Base-by-base conservation (phyloP, 1,284 basidiomycete genomes). In the Cryptococcus sp. region DNA sequence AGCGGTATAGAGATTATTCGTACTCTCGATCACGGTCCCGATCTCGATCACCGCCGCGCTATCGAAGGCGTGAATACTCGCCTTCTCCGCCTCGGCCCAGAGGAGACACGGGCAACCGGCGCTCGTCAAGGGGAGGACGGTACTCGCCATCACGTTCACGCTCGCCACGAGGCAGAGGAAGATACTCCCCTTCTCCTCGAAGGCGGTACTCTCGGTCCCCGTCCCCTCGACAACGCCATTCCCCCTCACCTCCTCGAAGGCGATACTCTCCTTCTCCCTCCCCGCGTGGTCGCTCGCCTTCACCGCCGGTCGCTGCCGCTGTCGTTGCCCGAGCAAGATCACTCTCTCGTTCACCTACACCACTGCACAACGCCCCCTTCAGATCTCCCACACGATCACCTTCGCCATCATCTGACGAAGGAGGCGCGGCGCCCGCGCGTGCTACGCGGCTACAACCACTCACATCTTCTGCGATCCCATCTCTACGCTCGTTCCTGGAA, bases 401-500 rank as follows among this genome's bases (percentile, higher is more conserved):
- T 23, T 69, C 71, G 1, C 68, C 69, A 17, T 64, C 71, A 3
- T 55, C 60, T 16, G 64, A 65, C 27, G 62, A 69, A 6, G 73
- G 74, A 42, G 82, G 83, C 40, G 77, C 79, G 57, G 72, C 76
- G 23, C 46, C 41, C 15, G 72, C 76, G 23, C 46, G 38, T 1
- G 59, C 64, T 5, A 66, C 66, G 0, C 72, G 68, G 22, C 66
- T 78, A 0, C 64, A 70, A 61, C 86, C 87, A 17, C 84, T 94
- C 10, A 82, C 81, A 31, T 88, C 89, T 16, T 91, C 89, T 20
- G 83, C 85, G 6, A 69, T 93, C 40, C 87, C 89, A 15, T 91
- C 89, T 15, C 88, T 93, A 73, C 85, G 85, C 48, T 88, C 90
- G 35, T 83, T 93, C 57, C 80, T 95, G 45, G 88, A 85, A 5